Base-by-base conservation (phyloP, 352 stramenopile genomes). In the Pythium oligandrum region DNA sequence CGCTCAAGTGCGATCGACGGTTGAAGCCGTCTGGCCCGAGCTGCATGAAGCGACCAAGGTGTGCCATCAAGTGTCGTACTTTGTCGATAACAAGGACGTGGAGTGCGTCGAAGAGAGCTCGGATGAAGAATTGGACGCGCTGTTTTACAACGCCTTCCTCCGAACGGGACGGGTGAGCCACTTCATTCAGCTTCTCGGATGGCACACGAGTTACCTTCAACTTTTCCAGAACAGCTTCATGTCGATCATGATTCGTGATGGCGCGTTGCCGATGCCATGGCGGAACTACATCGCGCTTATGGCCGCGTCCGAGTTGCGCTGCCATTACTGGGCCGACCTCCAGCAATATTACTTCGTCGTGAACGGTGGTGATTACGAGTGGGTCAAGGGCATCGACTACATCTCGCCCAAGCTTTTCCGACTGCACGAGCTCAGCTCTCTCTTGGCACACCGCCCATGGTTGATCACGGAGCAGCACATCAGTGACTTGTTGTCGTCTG, bases 381-480 rank as follows among this genome's bases (percentile, higher is more conserved):
- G 85, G 85, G 76, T 91, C 55, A 84, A 88, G 60, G 85, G 85
- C 33, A 69, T 95, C 9, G 81, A 95, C 56, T 91, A 83, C 48
- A 70, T 93, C 26, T 69, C 83, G 26, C 72, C 73, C 36, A 95
- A 95, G 70, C 79, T 95, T 31, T 90, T 90, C 53, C 71, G 74
- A 4, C 70, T 95, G 17, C 83, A 92, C 42, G 85, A 90, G 51
- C 59, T 95, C 26, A 91, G 81, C 48, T 90, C 85, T 31, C 51
- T 93, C n/a, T 51, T 95, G 11, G 85, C 85, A 0, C 85, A 95
- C 57, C 83, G 80, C 4, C 85, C 85, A n/a, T 95, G 85, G 85
- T 67, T 95, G 39, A 64, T 95, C 42, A 90, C 76, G 30, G 67
- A 64, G 6, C 59, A 90, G 4, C 82, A 95, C 48, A 84, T 95